Conservation (phyloP, 768 basidiomycete species). For the Russula sp. region DNA sequence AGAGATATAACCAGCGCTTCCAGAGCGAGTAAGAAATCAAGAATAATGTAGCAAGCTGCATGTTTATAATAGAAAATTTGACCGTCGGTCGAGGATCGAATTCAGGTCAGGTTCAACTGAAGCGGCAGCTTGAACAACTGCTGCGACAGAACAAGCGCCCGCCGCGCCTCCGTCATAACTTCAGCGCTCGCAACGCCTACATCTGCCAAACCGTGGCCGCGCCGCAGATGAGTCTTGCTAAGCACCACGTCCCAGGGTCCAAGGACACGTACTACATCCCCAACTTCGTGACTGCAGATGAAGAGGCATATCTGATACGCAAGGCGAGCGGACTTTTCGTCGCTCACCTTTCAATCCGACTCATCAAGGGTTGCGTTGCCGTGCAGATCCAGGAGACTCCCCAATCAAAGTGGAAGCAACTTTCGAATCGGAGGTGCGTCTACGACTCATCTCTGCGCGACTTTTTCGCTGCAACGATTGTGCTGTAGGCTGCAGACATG, state of each 20-base stretch:
- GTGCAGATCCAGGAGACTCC: slow-evolving; percentile 69
- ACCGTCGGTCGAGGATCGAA: slow-evolving; percentile 8
- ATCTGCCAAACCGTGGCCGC: background rate
- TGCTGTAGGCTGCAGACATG: slow-evolving; percentile 59
- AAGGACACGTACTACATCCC: slow-evolving; percentile 62
- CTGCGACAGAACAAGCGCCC: background rate
- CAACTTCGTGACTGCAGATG: slow-evolving; percentile 64
- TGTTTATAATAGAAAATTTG: background rate
- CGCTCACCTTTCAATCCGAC: slow-evolving; percentile 1
- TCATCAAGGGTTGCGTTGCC: too few species aligned
- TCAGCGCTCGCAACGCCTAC: background rate
- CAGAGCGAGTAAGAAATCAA: slow-evolving; percentile 4
- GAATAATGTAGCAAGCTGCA: background rate
- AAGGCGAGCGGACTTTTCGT: slow-evolving; percentile 45
- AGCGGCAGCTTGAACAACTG: background rate
- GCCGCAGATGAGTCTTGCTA: background rate
- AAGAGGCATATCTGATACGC: slow-evolving; percentile 70
- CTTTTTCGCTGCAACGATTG: background rate
- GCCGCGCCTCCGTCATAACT: background rate
- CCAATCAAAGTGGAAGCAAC: slow-evolving; percentile 75
- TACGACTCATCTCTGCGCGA: slow-evolving; percentile 8
- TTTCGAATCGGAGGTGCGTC: slow-evolving; percentile 62
- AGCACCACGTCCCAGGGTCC: slow-evolving; percentile 28
- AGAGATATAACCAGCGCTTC: slow-evolving; percentile 1
- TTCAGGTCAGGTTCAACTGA: background rate